These are phyloP conservation scores for Penicillium fuscoglaucum DNA, from an alignment of 2,329 filamentous ascomycete species.

Conservation along the genomic window DNA sequence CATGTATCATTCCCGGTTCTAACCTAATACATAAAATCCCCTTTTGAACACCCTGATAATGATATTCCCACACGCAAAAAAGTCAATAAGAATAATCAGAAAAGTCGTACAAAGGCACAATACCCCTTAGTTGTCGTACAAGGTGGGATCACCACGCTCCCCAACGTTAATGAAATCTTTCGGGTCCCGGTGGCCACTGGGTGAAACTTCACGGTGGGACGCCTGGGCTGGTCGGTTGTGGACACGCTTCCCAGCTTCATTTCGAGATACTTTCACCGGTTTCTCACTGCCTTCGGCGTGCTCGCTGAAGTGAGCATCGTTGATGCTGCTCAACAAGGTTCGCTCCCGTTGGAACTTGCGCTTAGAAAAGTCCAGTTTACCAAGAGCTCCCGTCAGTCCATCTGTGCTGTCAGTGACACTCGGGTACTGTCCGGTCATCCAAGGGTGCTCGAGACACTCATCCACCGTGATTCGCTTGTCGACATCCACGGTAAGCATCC, in stretches of 20 bases:
- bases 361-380: slow-evolving; percentile 76
- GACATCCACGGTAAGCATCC: slow-evolving; percentile 87
- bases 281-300: slow-evolving; percentile 58
- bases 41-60: background rate
- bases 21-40: background rate
- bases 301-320: slow-evolving; percentile 66
- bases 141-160: slow-evolving; percentile 76
- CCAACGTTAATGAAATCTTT: slow-evolving; percentile 82
- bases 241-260: slow-evolving; percentile 52
- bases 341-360: slow-evolving; percentile 79
- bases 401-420: slow-evolving; percentile 83
- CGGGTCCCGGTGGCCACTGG: slow-evolving; percentile 66
- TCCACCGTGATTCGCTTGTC: slow-evolving; percentile 83
- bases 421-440: slow-evolving; percentile 66
- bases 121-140: slow-evolving; percentile 62
- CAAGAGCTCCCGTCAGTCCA: slow-evolving; percentile 83
- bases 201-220: slow-evolving; percentile 58
- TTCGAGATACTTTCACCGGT: slow-evolving; percentile 76
- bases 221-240: slow-evolving; percentile 44
- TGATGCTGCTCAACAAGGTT: slow-evolving; percentile 79
- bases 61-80: background rate
- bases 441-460: slow-evolving; percentile 86
- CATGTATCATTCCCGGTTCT: background rate
- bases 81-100: slow-evolving; percentile 1
- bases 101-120: background rate